A percentile compares a stretch with the other conserved stretches of the same genome.
These are phyloP conservation scores for Guyanaporus albipodus DNA, from an alignment of 768 basidiomycete species.

Conservation along the genomic window DNA sequence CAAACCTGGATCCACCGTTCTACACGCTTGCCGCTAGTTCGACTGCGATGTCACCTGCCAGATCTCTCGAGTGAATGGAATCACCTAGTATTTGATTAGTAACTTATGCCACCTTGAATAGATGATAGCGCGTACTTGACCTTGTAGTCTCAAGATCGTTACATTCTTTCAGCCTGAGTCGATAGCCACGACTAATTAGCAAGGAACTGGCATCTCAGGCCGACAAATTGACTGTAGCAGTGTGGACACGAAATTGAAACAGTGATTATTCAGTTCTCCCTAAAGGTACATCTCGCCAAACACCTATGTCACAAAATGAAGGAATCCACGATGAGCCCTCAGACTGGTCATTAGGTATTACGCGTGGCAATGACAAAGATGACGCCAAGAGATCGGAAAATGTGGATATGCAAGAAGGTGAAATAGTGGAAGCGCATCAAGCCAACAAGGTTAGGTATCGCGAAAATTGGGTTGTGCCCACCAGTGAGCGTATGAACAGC, in stretches of 20 bases:
- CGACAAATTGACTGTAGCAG: no score
- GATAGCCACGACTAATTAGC: no score
- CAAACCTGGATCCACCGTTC: no score
- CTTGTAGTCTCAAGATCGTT: no score
- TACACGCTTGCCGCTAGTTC: no score
- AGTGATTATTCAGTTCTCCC: constrained; percentile 17
- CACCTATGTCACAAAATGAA: constrained; percentile 5
- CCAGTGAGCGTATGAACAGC: constrained; percentile 10
- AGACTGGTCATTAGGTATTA: constrained; percentile 7
- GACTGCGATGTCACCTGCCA: no score
- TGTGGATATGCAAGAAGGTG: constrained; percentile 25
- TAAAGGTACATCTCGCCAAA: constrained; percentile 28
- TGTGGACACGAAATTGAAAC: not conserved
- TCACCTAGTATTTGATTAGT: no score
- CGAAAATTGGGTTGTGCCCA: constrained; percentile 6
- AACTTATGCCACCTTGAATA: no score
- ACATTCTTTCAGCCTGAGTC: no score
- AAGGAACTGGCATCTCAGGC: no score
- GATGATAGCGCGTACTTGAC: no score
- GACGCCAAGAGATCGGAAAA: not conserved
- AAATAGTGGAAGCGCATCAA: constrained; percentile 6
- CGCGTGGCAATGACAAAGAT: not conserved
- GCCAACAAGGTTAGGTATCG: constrained; percentile 16
- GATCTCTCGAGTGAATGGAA: no score
- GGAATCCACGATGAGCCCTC: constrained; percentile 10